Conservation (phyloP, 2,329 filamentous ascomycete genomes). For the Rutstroemia sp. region DNA sequence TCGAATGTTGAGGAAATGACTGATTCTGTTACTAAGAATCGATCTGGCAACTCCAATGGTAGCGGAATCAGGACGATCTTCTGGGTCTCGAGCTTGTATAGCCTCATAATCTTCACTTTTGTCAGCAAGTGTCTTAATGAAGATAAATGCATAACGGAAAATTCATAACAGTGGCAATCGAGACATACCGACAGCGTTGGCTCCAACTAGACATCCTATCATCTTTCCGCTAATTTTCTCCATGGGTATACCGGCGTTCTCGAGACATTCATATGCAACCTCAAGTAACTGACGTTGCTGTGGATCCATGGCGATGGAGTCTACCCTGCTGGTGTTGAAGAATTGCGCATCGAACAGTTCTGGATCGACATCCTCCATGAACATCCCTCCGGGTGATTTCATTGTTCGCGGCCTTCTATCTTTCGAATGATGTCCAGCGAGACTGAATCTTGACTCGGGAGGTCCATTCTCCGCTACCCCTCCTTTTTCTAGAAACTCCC, state of each 20-base stretch:
- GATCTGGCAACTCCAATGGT: conserved; percentile 9
- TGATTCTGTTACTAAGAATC: conserved; percentile 42
- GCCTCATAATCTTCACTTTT: conserved; percentile 10
- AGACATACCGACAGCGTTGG: conserved; percentile 28
- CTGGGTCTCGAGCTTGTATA: conserved; percentile 15
- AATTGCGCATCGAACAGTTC: conserved; percentile 34
- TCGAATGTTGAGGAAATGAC: conserved; percentile 47
- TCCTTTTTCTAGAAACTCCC: conserved; percentile 51
- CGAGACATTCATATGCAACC: conserved; percentile 56
- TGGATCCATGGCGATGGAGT: conserved; percentile 34
- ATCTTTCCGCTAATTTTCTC: conserved; percentile 10
- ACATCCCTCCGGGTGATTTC: conserved; percentile 66
- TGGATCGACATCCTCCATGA: conserved; percentile 32
- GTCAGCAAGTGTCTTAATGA: conserved; percentile 12
- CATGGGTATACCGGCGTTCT: conserved; percentile 15
- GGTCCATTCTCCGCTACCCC: conserved; percentile 57
- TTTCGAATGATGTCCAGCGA: conserved; percentile 58
- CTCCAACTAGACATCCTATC: conserved; percentile 14
- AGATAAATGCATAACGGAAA: background rate
- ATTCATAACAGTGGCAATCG: conserved; percentile 9
- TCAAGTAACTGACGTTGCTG: conserved; percentile 37
- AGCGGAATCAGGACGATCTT: conserved; percentile 8
- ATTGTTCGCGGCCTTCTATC: conserved; percentile 60
- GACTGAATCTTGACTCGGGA: conserved; percentile 62
- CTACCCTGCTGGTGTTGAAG: conserved; percentile 32